phyloP scores from a whole-genome alignment of 805 yeast species.

The Babjeviella inositovora region DNA sequence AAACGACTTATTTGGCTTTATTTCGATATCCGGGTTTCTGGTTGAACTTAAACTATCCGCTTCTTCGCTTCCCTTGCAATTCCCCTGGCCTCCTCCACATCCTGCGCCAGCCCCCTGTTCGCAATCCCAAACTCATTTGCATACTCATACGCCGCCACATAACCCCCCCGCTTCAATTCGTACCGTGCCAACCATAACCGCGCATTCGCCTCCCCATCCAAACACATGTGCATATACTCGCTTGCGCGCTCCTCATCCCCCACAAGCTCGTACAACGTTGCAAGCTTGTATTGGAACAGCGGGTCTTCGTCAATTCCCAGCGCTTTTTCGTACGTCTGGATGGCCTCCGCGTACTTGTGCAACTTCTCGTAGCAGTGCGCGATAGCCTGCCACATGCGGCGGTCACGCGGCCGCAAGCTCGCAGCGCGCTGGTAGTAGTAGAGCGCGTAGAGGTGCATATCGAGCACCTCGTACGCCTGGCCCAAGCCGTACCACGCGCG shows the following conservation, averaged over 20 bases:
- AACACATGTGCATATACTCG: slow-evolving; percentile 48
- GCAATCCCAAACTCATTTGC: slow-evolving; percentile 53
- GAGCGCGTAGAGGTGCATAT: slow-evolving; percentile 84
- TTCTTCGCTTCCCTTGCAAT: slow-evolving; percentile 67
- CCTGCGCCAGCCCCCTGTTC: slow-evolving; percentile 60
- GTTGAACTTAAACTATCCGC: too few species aligned
- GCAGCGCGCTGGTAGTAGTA: slow-evolving; percentile 90
- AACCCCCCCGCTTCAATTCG: slow-evolving; percentile 40
- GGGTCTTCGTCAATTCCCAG: slow-evolving; percentile 37
- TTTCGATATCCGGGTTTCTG: too few species aligned
- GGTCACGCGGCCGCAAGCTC: slow-evolving; percentile 73
- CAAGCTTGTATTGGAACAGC: slow-evolving; percentile 47
- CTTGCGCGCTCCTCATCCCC: slow-evolving; percentile 37
- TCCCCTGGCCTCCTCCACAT: slow-evolving; percentile 77
- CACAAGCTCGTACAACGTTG: slow-evolving; percentile 42
- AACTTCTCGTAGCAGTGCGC: slow-evolving; percentile 81
- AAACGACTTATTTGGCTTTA: too few species aligned
- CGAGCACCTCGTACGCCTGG: slow-evolving; percentile 92
- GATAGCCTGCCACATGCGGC: slow-evolving; percentile 92
- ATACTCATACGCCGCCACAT: slow-evolving; percentile 52
- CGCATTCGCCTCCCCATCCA: slow-evolving; percentile 50
- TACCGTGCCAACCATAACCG: slow-evolving; percentile 73
- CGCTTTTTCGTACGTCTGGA: slow-evolving; percentile 73
- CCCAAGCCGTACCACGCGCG: slow-evolving; percentile 98
- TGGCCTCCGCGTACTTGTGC: slow-evolving; percentile 52